Base-by-base conservation (phyloP, 257 asterid species). In the Linaria vulgaris region DNA sequence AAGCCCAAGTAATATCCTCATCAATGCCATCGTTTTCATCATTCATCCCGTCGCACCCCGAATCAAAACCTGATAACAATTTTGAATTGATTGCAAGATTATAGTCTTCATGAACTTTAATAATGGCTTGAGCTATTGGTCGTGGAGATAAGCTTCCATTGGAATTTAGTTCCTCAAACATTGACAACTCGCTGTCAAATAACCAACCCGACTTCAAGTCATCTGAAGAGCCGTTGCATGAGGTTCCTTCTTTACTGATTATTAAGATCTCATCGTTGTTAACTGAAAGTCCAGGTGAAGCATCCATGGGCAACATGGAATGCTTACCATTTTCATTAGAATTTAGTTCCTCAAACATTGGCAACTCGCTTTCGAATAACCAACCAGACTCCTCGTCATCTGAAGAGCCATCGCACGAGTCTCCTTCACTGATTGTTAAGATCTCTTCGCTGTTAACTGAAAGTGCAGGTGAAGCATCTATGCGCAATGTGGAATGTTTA, bases 381-480 rank as follows among this genome's bases (percentile, higher is more conserved):
- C 53, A 53, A 52, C 51, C 72, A 54, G 39, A 66, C 53, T 64
- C 70, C 11, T 39, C 10, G 37, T 67, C 71, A 50, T 76, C 79
- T 38, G 43, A 41, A 65, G 67, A 67, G 13, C 43, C 63, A 3
- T 49, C 15, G 56, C 46, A 56, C 25, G 47, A 16, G 23, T 38
- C 58, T 44, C 23, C 70, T 45, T 69, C 82, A 49, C 57, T 49
- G 13, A 46, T 54, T 61, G 70, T n/a, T 63, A 58, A 50, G 38
- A 66, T 44, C 65, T 50, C 79, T 63, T 38, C 71, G 62, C 47
- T 77, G 9, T 69, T 51, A 66, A 53, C 59, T 52, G 80, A 67
- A 63, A 55, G 67, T 48, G 59, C 63, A 23, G 59, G 69, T 64
- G 68, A 55, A 24, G 47, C 63, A 66, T 20, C 67, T 51, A 66